A percentile compares a stretch with the other conserved stretches of the same genome.
phyloP scores from a whole-genome alignment of 345 rosid genomes.

The Erucastrum elatum region DNA sequence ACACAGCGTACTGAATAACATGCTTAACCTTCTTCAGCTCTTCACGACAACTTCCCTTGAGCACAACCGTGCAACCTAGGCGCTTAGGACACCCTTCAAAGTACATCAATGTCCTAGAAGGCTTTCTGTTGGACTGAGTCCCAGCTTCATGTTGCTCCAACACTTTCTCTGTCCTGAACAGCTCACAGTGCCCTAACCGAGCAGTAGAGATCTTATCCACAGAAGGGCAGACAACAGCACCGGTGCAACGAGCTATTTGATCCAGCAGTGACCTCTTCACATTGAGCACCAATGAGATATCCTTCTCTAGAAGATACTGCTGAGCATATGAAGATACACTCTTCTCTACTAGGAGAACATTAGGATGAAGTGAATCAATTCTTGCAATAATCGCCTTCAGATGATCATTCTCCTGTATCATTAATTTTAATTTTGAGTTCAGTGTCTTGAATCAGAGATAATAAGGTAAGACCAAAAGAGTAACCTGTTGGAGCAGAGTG shows the following conservation, averaged over 20 bases:
- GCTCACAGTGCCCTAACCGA: constrained; percentile 82
- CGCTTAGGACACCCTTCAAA: constrained; percentile 99
- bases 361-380: constrained; percentile 89
- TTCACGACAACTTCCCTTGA: constrained; percentile 72
- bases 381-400: constrained; percentile 76
- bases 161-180: constrained; percentile 72
- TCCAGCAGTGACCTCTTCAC: constrained; percentile 83
- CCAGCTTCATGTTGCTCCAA: constrained; percentile 72
- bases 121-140: constrained; percentile 65
- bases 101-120: constrained; percentile 92
- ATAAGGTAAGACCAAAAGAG: constrained; percentile 16
- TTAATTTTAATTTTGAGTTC: constrained; percentile 22
- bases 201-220: constrained; percentile 59
- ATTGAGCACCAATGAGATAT: constrained; percentile 86
- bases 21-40: constrained; percentile 94
- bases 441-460: neutral
- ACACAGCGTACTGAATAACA: constrained; percentile 84
- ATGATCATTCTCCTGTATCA: constrained; percentile 80
- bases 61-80: constrained; percentile 67
- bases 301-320: constrained; percentile 78
- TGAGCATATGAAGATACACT: constrained; percentile 89
- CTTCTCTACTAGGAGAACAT: constrained; percentile 91
- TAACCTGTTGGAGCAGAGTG: constrained; percentile 86
- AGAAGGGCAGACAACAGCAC: constrained; percentile 76
- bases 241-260: constrained; percentile 88